Percentiles rank a stretch among this genome's conserved stretches.
phyloP scores from a whole-genome alignment of 1,139 yeast genomes.

The Sugiyamaella paludigena region DNA sequence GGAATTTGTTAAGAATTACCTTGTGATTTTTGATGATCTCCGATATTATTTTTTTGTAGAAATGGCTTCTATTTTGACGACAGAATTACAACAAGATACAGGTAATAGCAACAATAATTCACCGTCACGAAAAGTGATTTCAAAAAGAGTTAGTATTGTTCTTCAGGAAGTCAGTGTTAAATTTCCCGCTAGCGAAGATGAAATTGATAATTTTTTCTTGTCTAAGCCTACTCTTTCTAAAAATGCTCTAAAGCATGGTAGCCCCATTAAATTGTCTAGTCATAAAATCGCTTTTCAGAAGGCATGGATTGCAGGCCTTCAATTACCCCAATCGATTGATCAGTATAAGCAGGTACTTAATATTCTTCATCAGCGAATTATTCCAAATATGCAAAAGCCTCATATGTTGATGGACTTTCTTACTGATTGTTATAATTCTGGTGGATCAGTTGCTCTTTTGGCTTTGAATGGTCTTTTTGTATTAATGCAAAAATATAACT shows the following conservation, averaged over 20 bases:
- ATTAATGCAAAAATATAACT: conserved; percentile 74
- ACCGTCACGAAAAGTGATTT: background rate
- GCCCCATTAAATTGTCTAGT: conserved; percentile 46
- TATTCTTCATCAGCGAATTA: conserved; percentile 76
- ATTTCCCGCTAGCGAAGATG: conserved; percentile 35
- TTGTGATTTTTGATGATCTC: conserved; percentile 43
- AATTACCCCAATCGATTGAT: conserved; percentile 43
- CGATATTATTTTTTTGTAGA: conserved; percentile 33
- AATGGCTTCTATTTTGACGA: conserved; percentile 17
- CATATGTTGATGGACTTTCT: conserved; percentile 87
- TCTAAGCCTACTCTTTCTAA: conserved; percentile 42
- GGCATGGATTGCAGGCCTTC: conserved; percentile 59
- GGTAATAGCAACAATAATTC: background rate
- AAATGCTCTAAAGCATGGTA: conserved; percentile 53
- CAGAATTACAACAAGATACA: conserved; percentile 13
- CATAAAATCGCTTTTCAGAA: conserved; percentile 70
- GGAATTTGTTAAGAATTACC: conserved; percentile 59
- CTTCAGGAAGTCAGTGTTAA: conserved; percentile 36
- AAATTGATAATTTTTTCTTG: conserved; percentile 34
- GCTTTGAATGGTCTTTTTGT: conserved; percentile 87
- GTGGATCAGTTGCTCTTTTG: conserved; percentile 69
- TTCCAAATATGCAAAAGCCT: conserved; percentile 79
- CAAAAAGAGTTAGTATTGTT: conserved; percentile 26
- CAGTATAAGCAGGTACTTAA: conserved; percentile 71
- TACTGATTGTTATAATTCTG: conserved; percentile 76